Base-by-base conservation (phyloP, 495 filamentous ascomycete species). In the Penicillium mononematosum region DNA sequence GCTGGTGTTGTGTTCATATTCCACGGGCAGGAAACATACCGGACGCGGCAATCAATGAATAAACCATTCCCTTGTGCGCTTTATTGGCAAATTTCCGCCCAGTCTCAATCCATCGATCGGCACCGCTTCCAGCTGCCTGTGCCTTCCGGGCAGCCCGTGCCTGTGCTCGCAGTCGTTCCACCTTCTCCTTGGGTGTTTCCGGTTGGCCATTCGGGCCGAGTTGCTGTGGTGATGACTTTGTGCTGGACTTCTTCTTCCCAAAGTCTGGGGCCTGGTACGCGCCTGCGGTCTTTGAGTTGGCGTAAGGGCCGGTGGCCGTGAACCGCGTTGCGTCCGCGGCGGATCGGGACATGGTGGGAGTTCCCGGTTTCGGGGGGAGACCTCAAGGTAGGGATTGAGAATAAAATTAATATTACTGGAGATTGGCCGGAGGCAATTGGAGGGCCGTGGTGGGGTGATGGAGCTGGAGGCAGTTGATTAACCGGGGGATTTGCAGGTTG, bases 251-350 rank as follows among this genome's bases (percentile, higher is more conserved):
- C 19, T 64, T 36, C 50, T 67, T 53, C 59, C 72, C 60, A 62
- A 67, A 73, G 12, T 61, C 56, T 19, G 76, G 69, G n/a, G 75
- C 65, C 45, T 75, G 70, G 58, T 74, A 73, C 24, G 70, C 55
- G 49, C 71, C 54, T 45, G 71, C 70, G 48, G 83, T 69, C 66
- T 90, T 89, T 61, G 88, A 86, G 72, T 81, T 82, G 60, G 90
- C 92, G 78, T 96, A 92, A 16, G 92, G 92, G 50, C 87, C 89
- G 41, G 90, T 96, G 31, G 92, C 83, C 49, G 93, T 98, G 81
- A 98, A 98, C 58, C 93, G 86, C 69, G 94, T 98, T 56, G 94
- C 91, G 76, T 97, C 94, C 61, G 85, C 85, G 69, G 91, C 87
- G 74, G 89, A 92, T 72, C 93, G 92, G 63, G 91, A 83, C 84